phyloP scores from a whole-genome alignment of 768 basidiomycete species.

The Hygrocybe coccinea region DNA sequence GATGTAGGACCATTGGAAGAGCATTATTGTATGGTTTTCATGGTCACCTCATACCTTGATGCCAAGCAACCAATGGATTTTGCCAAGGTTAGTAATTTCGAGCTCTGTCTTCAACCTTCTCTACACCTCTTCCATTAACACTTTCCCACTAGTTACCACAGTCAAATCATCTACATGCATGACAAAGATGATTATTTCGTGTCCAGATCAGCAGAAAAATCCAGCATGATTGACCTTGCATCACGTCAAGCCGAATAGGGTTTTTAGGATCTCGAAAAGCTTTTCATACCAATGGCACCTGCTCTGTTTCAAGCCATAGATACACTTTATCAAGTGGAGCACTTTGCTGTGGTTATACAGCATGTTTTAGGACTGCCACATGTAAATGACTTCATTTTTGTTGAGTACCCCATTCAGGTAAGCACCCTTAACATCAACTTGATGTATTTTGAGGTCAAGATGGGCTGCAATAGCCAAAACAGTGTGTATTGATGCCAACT shows the following conservation, averaged over 20 bases:
- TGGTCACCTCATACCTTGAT: conserved; percentile 15
- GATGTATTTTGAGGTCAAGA: conserved; percentile 15
- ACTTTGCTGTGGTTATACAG: conserved; percentile 14
- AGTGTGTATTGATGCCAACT: conserved; percentile 19
- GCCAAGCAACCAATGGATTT: conserved; percentile 14
- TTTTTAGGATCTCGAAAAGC: too few relatives aligned
- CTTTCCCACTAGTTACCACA: conserved; percentile 15
- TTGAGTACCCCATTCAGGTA: conserved; percentile 38
- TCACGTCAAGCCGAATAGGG: too few relatives aligned
- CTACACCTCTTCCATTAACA: conserved; percentile 21
- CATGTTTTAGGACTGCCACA: conserved; percentile 35
- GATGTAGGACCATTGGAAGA: conserved; percentile 32
- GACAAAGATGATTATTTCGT: too few relatives aligned
- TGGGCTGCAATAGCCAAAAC: conserved; percentile 29
- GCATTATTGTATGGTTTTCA: conserved; percentile 13
- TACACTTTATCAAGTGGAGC: conserved; percentile 21
- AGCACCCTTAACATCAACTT: conserved; percentile 36
- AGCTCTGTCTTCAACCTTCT: conserved; percentile 15
- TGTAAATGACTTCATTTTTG: conserved; percentile 34
- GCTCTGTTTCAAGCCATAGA: conserved; percentile 30
- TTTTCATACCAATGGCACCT: conserved; percentile 25
- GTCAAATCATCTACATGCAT: conserved; percentile 33
- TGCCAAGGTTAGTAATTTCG: conserved; percentile 19
- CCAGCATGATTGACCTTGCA: too few relatives aligned
- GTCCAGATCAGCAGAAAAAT: too few relatives aligned